These are phyloP conservation scores for Lojkania enalia DNA, from an alignment of 2,329 filamentous ascomycete genomes.

Conservation along the genomic window DNA sequence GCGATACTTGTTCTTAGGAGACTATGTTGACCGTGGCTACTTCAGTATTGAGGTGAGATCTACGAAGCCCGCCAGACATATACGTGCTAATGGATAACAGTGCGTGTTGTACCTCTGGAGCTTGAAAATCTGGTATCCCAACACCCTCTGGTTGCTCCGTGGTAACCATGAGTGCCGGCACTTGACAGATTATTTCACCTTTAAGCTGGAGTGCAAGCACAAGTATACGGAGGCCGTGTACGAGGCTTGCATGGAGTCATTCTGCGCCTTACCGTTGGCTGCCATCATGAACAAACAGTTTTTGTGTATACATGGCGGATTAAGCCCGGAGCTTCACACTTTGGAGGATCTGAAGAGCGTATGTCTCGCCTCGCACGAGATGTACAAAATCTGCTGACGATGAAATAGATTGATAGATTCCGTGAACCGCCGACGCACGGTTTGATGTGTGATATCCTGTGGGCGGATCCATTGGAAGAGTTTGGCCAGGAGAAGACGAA, in stretches of 20 bases:
- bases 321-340: conserved; percentile 94
- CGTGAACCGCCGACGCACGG: conserved; percentile 95
- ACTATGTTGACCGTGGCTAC: conserved; percentile 97
- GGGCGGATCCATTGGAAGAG: conserved; percentile 96
- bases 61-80: not conserved
- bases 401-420: conserved; percentile 87
- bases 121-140: conserved; percentile 98
- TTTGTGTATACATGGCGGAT: conserved; percentile 93
- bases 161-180: conserved; percentile 99
- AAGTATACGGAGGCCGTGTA: conserved; percentile 97
- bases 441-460: conserved; percentile 98
- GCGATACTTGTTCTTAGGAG: conserved; percentile 92
- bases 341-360: conserved; percentile 91
- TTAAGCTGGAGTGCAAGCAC: conserved; percentile 99
- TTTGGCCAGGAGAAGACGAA: conserved; percentile 98
- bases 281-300: conserved; percentile 99
- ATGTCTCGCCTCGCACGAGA: conserved; percentile 38
- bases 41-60: conserved; percentile 85
- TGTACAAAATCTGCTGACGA: conserved; percentile 21
- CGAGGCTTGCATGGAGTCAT: conserved; percentile 97
- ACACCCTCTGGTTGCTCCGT: conserved; percentile 93
- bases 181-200: conserved; percentile 99
- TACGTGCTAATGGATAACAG: conserved; percentile 47
- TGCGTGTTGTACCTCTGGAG: conserved; percentile 98
- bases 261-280: conserved; percentile 89